Conservation (phyloP, 2,329 filamentous ascomycete species). For the Phoma sp. region DNA sequence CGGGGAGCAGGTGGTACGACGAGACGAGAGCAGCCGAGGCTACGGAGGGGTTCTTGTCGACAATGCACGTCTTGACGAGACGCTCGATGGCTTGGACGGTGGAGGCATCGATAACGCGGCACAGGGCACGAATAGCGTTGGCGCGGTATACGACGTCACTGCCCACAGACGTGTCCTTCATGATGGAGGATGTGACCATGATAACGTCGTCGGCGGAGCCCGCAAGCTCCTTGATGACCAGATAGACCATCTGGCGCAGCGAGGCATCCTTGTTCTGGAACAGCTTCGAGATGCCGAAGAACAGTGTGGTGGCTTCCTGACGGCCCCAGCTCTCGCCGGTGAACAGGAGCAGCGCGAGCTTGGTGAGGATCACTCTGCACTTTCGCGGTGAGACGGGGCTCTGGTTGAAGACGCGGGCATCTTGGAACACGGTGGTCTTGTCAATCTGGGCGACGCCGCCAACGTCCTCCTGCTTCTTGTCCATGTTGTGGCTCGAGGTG, state of each 20-base stretch:
- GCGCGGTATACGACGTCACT: constrained; percentile 84
- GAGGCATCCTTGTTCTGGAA: constrained; percentile 99
- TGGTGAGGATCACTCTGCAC: constrained; percentile 92
- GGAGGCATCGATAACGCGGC: constrained; percentile 92
- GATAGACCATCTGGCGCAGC: constrained; percentile 97
- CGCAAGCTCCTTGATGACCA: constrained; percentile 97
- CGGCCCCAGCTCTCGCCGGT: constrained; percentile 97
- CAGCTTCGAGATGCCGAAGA: constrained; percentile 96
- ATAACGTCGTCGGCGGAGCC: constrained; percentile 97
- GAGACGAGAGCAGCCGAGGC: constrained; percentile 95
- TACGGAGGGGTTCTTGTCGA: constrained; percentile 98
- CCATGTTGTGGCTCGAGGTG: constrained; percentile 37
- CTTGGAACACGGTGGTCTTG: constrained; percentile 96
- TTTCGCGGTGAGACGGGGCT: constrained; percentile 95
- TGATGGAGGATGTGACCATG: constrained; percentile 99
- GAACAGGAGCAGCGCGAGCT: constrained; percentile 95
- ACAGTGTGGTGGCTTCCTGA: constrained; percentile 96
- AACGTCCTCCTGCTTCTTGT: constrained; percentile 99
- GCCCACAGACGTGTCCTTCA: constrained; percentile 98
- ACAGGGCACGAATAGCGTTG: constrained; percentile 94
- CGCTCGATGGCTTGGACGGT: constrained; percentile 98
- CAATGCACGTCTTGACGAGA: constrained; percentile 98
- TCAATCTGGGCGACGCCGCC: constrained; percentile 97
- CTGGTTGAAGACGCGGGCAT: constrained; percentile 97
- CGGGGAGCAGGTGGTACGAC: constrained; percentile 95